Conservation (phyloP, 768 basidiomycete species). For the Amanita fuliginea region DNA sequence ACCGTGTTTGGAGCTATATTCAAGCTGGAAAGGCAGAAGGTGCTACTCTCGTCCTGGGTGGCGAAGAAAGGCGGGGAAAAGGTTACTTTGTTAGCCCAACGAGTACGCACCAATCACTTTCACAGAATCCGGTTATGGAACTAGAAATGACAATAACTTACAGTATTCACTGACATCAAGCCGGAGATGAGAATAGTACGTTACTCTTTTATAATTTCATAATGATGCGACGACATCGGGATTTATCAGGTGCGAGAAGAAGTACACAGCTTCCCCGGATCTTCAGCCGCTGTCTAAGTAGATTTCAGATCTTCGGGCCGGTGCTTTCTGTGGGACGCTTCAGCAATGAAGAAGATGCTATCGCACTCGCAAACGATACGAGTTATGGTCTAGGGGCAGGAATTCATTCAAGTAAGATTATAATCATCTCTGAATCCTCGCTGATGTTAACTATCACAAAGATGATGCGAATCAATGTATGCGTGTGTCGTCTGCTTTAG, state of each 20-base stretch:
- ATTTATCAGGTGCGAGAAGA: conserved; percentile 54
- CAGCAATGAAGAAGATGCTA: conserved; percentile 79
- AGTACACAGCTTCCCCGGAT: conserved; percentile 21
- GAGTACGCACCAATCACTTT: conserved; percentile 31
- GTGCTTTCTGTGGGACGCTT: conserved; percentile 80
- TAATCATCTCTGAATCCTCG: conserved; percentile 3
- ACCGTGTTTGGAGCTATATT: conserved; percentile 82
- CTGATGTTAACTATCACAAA: conserved; percentile 15
- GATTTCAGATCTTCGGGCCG: conserved; percentile 81
- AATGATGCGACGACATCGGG: conserved; percentile 1
- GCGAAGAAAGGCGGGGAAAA: conserved; percentile 60
- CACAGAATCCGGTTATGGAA: not conserved
- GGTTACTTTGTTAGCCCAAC: conserved; percentile 91
- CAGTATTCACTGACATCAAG: conserved; percentile 76
- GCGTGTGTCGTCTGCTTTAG: conserved; percentile 74
- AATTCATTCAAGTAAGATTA: conserved; percentile 64
- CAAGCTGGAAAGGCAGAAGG: conserved; percentile 78
- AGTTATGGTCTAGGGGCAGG: conserved; percentile 89
- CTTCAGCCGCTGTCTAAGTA: not conserved
- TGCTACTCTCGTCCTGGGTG: conserved; percentile 72
- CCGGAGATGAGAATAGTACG: conserved; percentile 80
- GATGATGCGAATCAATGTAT: conserved; percentile 84
- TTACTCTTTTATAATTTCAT: conserved; percentile 1
- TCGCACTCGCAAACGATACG: conserved; percentile 78
- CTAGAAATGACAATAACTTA: conserved; percentile 5